Conservation (phyloP, 2,329 filamentous ascomycete genomes). For the Verticillium dahliae region DNA sequence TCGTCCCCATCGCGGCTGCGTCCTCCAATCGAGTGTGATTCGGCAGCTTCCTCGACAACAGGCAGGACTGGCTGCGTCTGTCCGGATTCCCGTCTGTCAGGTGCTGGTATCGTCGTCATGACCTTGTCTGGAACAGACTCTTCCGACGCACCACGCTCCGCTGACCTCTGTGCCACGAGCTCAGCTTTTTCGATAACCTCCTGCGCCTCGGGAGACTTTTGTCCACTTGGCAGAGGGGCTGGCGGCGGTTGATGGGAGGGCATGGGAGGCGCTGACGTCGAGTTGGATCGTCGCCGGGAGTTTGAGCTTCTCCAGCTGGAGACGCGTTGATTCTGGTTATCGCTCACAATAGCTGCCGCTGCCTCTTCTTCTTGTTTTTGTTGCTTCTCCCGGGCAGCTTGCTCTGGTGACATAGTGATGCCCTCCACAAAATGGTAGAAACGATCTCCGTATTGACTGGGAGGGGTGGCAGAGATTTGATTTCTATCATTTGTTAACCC, state of each 20-base stretch:
- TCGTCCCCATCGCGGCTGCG: constrained; percentile 45
- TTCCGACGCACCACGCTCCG: constrained; percentile 25
- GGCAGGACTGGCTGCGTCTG: constrained; percentile 58
- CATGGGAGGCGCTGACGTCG: constrained; percentile 32
- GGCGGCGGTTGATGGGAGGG: constrained; percentile 39
- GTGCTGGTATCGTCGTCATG: constrained; percentile 30
- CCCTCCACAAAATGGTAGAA: constrained; percentile 89
- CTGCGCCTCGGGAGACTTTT: constrained; percentile 28
- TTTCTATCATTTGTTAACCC: constrained; percentile 75
- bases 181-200: constrained; percentile 33
- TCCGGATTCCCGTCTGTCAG: constrained; percentile 48
- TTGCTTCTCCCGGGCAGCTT: constrained; percentile 61
- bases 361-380: constrained; percentile 57
- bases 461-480: constrained; percentile 88
- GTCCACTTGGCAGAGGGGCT: constrained; percentile 23
- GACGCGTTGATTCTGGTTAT: constrained; percentile 25
- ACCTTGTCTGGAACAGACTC: constrained; percentile 56
- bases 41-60: constrained; percentile 84
- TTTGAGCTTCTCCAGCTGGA: constrained; percentile 28
- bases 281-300: constrained; percentile 16
- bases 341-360: constrained; percentile 23
- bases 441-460: constrained; percentile 84
- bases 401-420: constrained; percentile 85
- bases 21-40: constrained; percentile 61
- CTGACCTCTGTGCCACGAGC: constrained; percentile 27